Evolutionary conservation across 352 stramenopile genomes (phyloP), one percentile per base, ranked within the genome.

Genomic region (Thalassiosira ordinaria): DNA sequence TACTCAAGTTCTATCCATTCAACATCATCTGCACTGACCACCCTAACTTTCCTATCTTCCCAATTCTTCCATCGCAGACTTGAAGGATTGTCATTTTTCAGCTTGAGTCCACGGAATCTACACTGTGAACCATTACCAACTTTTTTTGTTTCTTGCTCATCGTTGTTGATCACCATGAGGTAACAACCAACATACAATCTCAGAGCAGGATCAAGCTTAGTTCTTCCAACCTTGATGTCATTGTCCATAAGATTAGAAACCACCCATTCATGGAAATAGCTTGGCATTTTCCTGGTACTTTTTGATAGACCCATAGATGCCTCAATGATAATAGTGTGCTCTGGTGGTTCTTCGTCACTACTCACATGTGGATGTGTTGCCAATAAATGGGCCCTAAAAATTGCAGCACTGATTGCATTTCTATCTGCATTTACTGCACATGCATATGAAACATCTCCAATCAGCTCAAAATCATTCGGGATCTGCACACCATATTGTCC

Each of bases 41-140:
- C 80, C 26, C 26, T 44, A 0, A 84, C 76, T 37, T 80, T 84
- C 53, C 62, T 72, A 33, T 51, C 27, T 26, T 84, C 68, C 24
- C 71, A 84, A 27, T 79, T 80, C 59, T 67, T 67, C 14, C 22
- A 76, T 46, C 3, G 65, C 27, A 62, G 39, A 41, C 14, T 57
- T 59, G 35, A 33, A 26, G 47, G 8, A n/a, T 56, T 22, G 2
- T 65, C 18, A 16, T 70, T 9, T 55, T 76, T 84, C 1, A 83
- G 13, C 51, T 79, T 79, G 0, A 84, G 29, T 18, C 14, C 41
- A 0, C 70, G 18, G 0, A 82, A 0, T 26, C 64, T 26, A 26
- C 73, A 82, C 1, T 65, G 3, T 20, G 62, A 72, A 1, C 66
- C 73, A 67, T 82, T 82, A 0, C 73, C 73, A 29, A 75, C 33